Conservation (phyloP, 208 protist species). For the Trypanosoma mega region DNA sequence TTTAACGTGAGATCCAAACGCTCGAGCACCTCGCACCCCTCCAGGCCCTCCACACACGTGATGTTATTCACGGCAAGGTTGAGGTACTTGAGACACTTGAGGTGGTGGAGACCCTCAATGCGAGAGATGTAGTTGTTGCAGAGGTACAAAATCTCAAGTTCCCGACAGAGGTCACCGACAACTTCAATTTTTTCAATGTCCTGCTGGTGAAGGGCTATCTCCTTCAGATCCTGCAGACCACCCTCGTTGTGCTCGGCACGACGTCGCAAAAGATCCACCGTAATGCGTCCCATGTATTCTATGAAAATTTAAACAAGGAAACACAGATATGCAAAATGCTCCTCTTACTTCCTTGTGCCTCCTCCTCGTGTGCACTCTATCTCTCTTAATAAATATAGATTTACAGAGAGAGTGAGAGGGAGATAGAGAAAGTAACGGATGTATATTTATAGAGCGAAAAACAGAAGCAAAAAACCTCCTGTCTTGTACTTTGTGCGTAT, state of each 20-base stretch:
- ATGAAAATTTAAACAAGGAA: neutral
- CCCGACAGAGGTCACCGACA: conserved; percentile 75
- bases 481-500: no score
- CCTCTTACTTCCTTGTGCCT: no score
- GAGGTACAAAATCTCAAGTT: conserved; percentile 95
- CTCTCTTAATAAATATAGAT: no score
- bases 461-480: no score
- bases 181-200: conserved; percentile 94
- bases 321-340: no score
- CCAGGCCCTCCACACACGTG: conserved; percentile 89
- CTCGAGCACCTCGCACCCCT: conserved; percentile 92
- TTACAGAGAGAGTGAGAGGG: no score
- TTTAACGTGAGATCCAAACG: conserved; percentile 98
- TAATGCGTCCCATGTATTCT: conserved; percentile 77
- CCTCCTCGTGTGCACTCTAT: no score
- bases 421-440: no score
- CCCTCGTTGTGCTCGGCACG: conserved; percentile 98
- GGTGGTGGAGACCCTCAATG: conserved; percentile 93
- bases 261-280: conserved; percentile 90
- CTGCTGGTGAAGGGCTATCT: conserved; percentile 96
- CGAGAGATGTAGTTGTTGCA: conserved; percentile 96
- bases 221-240: conserved; percentile 91
- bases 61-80: conserved; percentile 98
- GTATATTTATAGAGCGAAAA: no score
- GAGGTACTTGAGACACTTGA: conserved; percentile 97